Evolutionary conservation across 2,329 filamentous ascomycete genomes (phyloP).

Genomic region (Calonectria henricotiae): DNA sequence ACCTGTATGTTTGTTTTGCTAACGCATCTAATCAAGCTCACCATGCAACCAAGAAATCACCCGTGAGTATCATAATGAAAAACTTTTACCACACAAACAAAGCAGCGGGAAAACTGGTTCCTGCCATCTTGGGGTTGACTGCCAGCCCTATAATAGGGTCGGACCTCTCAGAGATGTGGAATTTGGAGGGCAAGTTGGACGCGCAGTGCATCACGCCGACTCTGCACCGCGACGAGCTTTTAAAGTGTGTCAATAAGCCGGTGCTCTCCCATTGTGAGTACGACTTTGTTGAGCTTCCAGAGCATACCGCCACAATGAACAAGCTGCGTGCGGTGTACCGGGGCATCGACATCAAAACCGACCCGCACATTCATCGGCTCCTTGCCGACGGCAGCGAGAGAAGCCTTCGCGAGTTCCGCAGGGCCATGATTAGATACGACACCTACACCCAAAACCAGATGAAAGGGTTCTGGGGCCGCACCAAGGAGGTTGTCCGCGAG

Average conservation of each 20-base stretch:
- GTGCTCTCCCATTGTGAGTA: slow-evolving; percentile 63
- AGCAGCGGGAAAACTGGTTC: slow-evolving; percentile 61
- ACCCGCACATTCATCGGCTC: slow-evolving; percentile 73
- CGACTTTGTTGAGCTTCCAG: slow-evolving; percentile 26
- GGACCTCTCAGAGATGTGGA: slow-evolving; percentile 69
- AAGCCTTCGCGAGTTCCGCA: slow-evolving; percentile 59
- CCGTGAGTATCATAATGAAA: slow-evolving; percentile 81
- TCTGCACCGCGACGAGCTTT: slow-evolving; percentile 78
- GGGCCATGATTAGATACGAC: slow-evolving; percentile 61
- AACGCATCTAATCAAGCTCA: slow-evolving; percentile 71
- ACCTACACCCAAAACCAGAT: slow-evolving; percentile 73
- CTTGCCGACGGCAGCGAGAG: slow-evolving; percentile 60
- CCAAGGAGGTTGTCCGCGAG: slow-evolving; percentile 68
- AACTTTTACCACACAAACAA: slow-evolving; percentile 76
- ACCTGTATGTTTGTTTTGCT: not conserved
- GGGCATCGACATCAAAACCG: slow-evolving; percentile 71
- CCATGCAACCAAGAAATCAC: slow-evolving; percentile 77
- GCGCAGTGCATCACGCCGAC: slow-evolving; percentile 80
- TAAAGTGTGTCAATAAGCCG: slow-evolving; percentile 80
- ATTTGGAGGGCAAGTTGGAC: slow-evolving; percentile 80
- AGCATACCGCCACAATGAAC: slow-evolving; percentile 59
- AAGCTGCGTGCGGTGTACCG: slow-evolving; percentile 62
- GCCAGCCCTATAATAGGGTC: slow-evolving; percentile 83
- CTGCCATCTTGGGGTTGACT: slow-evolving; percentile 83
- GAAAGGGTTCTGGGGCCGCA: slow-evolving; percentile 68